Base-by-base conservation (phyloP, 768 basidiomycete species). In the Russula foetens region DNA sequence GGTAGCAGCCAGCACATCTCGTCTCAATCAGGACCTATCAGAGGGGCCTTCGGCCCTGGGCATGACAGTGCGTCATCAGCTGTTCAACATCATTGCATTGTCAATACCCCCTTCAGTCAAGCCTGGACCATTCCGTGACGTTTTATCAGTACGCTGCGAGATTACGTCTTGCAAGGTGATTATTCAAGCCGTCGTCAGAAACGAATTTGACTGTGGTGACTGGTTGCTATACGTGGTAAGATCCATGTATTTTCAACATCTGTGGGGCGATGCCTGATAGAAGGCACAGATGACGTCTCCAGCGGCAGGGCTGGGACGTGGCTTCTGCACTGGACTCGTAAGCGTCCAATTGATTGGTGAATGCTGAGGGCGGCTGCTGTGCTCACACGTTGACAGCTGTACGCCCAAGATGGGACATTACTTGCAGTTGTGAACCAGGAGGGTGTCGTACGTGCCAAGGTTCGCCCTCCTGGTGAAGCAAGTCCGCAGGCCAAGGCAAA, bases 211-310 rank as follows among this genome's bases (percentile, higher is more conserved):
- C 68, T 89, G 86, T 67, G 85, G 84, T 28, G 86, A 92, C 60
- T 92, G 90, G 83, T 65, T 92, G 33, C 78, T 93, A 56, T 88
- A 90, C 66, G 84, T 85, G 54, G 90, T 89, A 65, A 61, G 84
- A 72, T 31, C 17, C 11, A 23, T 29, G 35, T 28, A 12, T 41
- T 48, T 28, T 15, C 51, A 15, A 35, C 11, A 26, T 9, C 44
- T 56, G 4, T 14, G 7, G 3, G 5, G 24, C 26, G 28, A 35
- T 3, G 26, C 28, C 39, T 28, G 6, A 35, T 38, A 3, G 6
- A 12, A 21, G 8, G 21, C 23, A 24, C 49, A 54, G 62, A 54
- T 53, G n/a, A 52, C 28, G 4, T 62, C 53, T 33, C 57, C 58
- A 23, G 46, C 41, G 24, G 53, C 58, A 39, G 53, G 28, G n/a